Percentiles rank a stretch among this genome's conserved stretches.
Conservation (phyloP, 2,329 filamentous ascomycete species). For the Scedosporium minutisporum region DNA sequence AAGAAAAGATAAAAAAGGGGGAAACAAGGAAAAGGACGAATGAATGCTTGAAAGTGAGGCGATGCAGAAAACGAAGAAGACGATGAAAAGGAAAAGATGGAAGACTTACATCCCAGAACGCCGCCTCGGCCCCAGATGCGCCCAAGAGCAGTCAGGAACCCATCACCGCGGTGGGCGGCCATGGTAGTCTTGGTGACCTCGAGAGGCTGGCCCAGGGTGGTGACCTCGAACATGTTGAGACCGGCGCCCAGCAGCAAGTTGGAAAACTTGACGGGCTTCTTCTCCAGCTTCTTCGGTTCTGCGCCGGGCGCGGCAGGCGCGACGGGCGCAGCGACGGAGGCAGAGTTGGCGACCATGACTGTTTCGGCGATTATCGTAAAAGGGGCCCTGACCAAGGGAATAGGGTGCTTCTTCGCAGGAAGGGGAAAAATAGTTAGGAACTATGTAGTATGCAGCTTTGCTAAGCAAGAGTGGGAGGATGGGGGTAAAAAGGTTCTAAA, state of each 20-base stretch:
- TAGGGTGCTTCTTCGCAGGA: conserved; percentile 73
- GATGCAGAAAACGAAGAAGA: conserved; percentile 3
- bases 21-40: not conserved
- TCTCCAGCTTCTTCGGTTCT: conserved; percentile 59
- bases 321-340: conserved; percentile 39
- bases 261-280: conserved; percentile 99
- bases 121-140: conserved; percentile 93
- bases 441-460: not conserved
- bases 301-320: conserved; percentile 41
- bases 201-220: conserved; percentile 64
- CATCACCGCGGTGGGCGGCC: conserved; percentile 89
- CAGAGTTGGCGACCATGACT: conserved; percentile 52
- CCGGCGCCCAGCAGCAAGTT: conserved; percentile 91
- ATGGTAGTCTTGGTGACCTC: conserved; percentile 99
- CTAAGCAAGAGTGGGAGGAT: not conserved
- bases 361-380: conserved; percentile 40
- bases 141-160: conserved; percentile 69
- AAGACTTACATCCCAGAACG: conserved; percentile 76
- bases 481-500: not conserved
- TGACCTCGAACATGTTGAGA: conserved; percentile 90
- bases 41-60: not conserved
- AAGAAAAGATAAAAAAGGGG: not conserved
- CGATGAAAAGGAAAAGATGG: conserved; percentile 3
- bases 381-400: conserved; percentile 98
- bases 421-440: conserved; percentile 9